Base-by-base conservation (phyloP, 805 yeast genomes). In the Yarrowia osloensis region DNA sequence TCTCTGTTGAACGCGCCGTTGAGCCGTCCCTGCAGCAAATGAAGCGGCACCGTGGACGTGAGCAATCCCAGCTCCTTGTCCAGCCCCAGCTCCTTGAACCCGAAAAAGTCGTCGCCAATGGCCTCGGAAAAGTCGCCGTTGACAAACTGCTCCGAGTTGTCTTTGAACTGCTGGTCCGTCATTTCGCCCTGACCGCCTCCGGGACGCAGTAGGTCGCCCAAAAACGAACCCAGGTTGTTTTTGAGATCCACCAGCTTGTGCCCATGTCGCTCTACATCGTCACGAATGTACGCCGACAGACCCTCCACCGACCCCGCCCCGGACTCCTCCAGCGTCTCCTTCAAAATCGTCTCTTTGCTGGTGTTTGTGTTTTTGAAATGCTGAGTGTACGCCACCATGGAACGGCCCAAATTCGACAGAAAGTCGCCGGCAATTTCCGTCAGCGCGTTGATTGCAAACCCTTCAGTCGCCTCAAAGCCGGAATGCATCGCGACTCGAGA, bases 71-170 rank as follows among this genome's bases (percentile, higher is more conserved):
- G 89, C 76, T 95, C 99, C 73, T 88, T 90, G 73, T 94, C 98
- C 65, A 95, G 79, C 0, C 99, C 99, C 57, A 95, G 81, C 71
- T 94, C 98, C 74, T 85, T 89, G 81, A 95, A 96, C 0, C 99
- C 99, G 79, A 96, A 96, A 82, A 93, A 95, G 78, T 95, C 99
- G 35, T 68, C 70, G 7, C 98, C 99, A 42, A 95, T 79, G 69
- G 93, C 97, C 72, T 85, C 88, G 1, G 97, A 89, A 76, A 95
- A 95, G 73, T 93, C 98, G 68, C 99, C 99, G 33, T 95, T 89
- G 70, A 94, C 78, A 75, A 93, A 95, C 76, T 94, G 97, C 70
- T 95, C 98, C 73, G 97, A 89, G 73, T 91, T 90, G 74, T 96
- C 99, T 42, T 81, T 86, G 76, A 95, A 95, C 70, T 86, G 89